Percentiles rank a stretch among this genome's conserved stretches.
Evolutionary conservation across 257 asterid genomes (phyloP).

Genomic region (Craterostigma plantagineum): DNA sequence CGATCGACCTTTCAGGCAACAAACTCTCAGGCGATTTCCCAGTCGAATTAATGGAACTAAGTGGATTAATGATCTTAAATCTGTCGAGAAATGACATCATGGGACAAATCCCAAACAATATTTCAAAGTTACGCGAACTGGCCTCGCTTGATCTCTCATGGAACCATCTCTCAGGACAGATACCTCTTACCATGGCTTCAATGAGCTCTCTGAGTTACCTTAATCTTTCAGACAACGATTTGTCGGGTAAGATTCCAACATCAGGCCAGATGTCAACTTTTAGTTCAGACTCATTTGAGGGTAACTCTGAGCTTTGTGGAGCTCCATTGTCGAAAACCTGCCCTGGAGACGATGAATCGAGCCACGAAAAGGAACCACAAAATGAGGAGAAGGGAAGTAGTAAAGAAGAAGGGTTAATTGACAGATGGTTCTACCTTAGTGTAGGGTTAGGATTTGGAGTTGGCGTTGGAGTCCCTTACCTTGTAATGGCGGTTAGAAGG

Average conservation of each 20-base stretch:
- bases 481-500: conserved; percentile 13
- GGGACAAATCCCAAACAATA: conserved; percentile 29
- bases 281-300: neutral
- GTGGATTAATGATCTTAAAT: conserved; percentile 24
- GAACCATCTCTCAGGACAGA: conserved; percentile 21
- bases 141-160: conserved; percentile 34
- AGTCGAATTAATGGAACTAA: neutral
- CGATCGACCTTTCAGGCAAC: conserved; percentile 16
- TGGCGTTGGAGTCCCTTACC: conserved; percentile 22
- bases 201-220: conserved; percentile 23
- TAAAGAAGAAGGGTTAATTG: conserved; percentile 1
- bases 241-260: conserved; percentile 32
- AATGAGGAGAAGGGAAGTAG: no score
- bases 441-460: conserved; percentile 31
- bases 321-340: no score
- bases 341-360: no score
- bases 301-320: no score
- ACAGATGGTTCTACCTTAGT: conserved; percentile 34
- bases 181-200: conserved; percentile 28
- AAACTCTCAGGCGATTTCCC: no score
- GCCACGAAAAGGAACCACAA: no score
- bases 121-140: conserved; percentile 20
- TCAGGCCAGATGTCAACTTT: conserved; percentile 37
- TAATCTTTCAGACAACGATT: conserved; percentile 23
- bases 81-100: conserved; percentile 29